Evolutionary conservation across 805 yeast genomes (phyloP), one percentile per base, ranked within the genome.

Genomic region (Debaryomyces prosopidis): DNA sequence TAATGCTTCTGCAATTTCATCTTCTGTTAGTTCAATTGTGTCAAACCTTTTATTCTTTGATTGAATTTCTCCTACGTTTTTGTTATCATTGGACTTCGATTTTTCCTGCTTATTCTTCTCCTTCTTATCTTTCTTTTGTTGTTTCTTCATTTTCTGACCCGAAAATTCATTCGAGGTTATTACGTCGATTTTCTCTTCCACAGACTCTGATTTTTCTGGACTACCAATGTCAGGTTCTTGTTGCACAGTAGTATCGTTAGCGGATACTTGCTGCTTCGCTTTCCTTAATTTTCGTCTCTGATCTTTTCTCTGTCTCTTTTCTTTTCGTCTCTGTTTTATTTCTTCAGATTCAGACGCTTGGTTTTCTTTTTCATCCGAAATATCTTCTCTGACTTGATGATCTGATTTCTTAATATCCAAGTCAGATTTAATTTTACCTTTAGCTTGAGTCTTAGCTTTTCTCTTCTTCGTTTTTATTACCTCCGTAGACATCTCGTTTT

Each of bases 401-500:
- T 17, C 30, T 16, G 10, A 2, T 15, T 39, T 23, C 9, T 10
- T 10, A 2, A 23, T 23, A 10, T 23, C 26, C 26, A 23, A 23
- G 9, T 41, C 8, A 15, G 33, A 9, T n/a, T 36, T 18, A 6
- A 18, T 31, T 36, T 19, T 37, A 36, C 26, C 26, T 30, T 15
- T 30, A 39, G 20, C 23, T 40, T 43, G 40, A 18, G 28, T 23
- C n/a, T 36, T 36, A 7, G 9, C 27, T 10, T 10, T 12, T 7
- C 10, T 6, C 7, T 19, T 28, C 33, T 38, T 38, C 19, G 18
- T 11, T n/a, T 26, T 14, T 7, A 6, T 11, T 9, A 10, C 17
- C 14, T 36, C 23, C 9, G 19, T 28, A n/a, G 40, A 26, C 16
- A 39, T 30, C 16, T 39, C 51, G 5, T 44, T 50, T 10, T 65